These are phyloP conservation scores for Coemansia sp. DNA, from an alignment of 192 early-diverging fungal species.

Conservation along the genomic window DNA sequence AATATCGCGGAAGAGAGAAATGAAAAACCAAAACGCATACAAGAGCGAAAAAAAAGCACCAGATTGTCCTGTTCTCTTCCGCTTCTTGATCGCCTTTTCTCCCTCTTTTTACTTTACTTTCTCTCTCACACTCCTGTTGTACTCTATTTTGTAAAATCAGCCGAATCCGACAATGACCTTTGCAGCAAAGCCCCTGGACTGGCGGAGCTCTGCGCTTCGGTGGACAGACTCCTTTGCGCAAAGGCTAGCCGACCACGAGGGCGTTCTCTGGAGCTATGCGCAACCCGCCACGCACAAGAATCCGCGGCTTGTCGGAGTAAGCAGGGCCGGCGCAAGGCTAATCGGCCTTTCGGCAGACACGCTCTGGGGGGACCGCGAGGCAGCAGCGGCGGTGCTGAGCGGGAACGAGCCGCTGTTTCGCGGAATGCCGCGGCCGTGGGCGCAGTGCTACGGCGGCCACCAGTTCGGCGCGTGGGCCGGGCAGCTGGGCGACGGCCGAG, in stretches of 20 bases:
- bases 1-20: too few relatives aligned
- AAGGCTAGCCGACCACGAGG: neutral
- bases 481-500: constrained; percentile 86
- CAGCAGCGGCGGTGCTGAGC: constrained; percentile 42
- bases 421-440: constrained; percentile 59
- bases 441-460: constrained; percentile 71
- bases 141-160: neutral
- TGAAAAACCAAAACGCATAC: neutral
- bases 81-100: neutral
- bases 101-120: neutral
- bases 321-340: constrained; percentile 18
- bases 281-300: constrained; percentile 13
- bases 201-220: neutral
- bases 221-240: constrained; percentile 4
- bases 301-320: constrained; percentile 30
- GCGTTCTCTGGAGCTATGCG: constrained; percentile 36
- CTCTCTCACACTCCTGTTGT: neutral
- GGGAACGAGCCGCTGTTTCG: constrained; percentile 41
- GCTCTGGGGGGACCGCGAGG: constrained; percentile 16
- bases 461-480: constrained; percentile 70
- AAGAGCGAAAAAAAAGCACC: neutral
- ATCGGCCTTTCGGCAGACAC: constrained; percentile 9
- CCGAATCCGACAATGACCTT: neutral
- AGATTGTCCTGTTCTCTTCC: too few relatives aligned
- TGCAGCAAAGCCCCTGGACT: neutral